These are phyloP conservation scores for Knufia petricola DNA, from an alignment of 2,329 filamentous ascomycete genomes.

Conservation along the genomic window DNA sequence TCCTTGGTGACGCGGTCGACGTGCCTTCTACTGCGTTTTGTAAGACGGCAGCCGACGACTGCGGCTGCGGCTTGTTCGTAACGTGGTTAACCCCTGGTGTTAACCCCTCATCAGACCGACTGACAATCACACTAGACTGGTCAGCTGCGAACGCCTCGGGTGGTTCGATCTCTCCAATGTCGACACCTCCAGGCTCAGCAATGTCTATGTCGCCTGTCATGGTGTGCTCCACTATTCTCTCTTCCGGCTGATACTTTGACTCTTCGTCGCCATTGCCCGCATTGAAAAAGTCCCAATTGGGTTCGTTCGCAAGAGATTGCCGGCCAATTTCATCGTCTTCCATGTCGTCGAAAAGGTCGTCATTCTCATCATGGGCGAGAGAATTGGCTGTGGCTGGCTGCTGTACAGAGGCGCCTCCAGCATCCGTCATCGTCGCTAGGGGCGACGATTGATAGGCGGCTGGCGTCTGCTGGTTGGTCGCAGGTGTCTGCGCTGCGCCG, in stretches of 20 bases:
- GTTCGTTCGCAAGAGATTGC: conserved; percentile 48
- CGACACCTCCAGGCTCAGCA: too few relatives aligned
- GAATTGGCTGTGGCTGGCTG: conserved; percentile 16
- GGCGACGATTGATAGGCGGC: conserved; percentile 28
- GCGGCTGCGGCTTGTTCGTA: background rate
- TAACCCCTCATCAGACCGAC: too few relatives aligned
- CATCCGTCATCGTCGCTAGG: conserved; percentile 27
- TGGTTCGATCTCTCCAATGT: too few relatives aligned
- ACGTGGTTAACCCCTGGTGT: too few relatives aligned
- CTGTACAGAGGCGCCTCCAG: conserved; percentile 15
- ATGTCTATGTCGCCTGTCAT: background rate
- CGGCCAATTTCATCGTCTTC: conserved; percentile 44
- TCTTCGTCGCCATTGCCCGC: conserved; percentile 34
- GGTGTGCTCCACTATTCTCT: conserved; percentile 13
- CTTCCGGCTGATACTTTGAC: conserved; percentile 13
- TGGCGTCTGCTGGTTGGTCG: conserved; percentile 11
- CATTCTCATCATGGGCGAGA: conserved; percentile 25
- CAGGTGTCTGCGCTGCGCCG: conserved; percentile 22
- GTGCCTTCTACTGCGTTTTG: too few relatives aligned
- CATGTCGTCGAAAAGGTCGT: conserved; percentile 51
- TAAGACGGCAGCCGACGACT: too few relatives aligned
- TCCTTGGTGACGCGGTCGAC: background rate
- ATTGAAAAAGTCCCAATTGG: conserved; percentile 58
- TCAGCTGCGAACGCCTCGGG: too few relatives aligned
- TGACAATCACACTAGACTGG: too few relatives aligned